Percentiles rank a stretch among this genome's conserved stretches.
Evolutionary conservation across 2,329 filamentous ascomycete species (phyloP).

Genomic region (Lachnellula willkommii): DNA sequence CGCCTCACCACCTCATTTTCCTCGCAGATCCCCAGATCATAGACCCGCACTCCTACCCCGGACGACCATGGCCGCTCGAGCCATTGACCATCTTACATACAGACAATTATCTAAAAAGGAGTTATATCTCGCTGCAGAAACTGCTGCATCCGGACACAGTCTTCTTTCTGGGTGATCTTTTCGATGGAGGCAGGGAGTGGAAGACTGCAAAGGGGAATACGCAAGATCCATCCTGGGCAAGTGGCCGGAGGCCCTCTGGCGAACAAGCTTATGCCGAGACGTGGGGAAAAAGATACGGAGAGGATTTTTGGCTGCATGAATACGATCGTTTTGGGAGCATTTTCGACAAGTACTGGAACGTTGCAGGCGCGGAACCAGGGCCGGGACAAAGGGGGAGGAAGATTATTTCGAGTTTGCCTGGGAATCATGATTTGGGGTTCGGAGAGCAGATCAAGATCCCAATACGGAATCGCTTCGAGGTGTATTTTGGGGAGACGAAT

Average conservation of each 20-base stretch:
- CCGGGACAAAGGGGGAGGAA: conserved; percentile 63
- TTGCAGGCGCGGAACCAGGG: conserved; percentile 49
- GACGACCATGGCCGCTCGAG: conserved; percentile 65
- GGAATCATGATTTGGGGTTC: conserved; percentile 94
- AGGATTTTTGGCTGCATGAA: conserved; percentile 80
- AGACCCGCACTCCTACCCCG: conserved; percentile 70
- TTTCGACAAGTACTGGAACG: conserved; percentile 67
- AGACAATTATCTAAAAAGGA: conserved; percentile 82
- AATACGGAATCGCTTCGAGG: conserved; percentile 76
- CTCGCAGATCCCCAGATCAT: conserved; percentile 69
- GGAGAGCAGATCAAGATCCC: conserved; percentile 75
- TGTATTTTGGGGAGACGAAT: conserved; percentile 89
- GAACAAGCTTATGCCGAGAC: conserved; percentile 54
- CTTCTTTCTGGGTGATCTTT: conserved; percentile 88
- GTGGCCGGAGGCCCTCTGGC: conserved; percentile 43
- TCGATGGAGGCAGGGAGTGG: conserved; percentile 96
- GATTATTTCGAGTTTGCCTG: conserved; percentile 79
- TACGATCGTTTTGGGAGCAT: conserved; percentile 82
- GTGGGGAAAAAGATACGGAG: conserved; percentile 70
- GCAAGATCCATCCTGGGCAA: conserved; percentile 54
- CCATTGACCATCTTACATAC: conserved; percentile 65
- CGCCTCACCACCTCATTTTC: conserved; percentile 69
- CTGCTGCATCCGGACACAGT: conserved; percentile 78
- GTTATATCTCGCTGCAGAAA: conserved; percentile 72
- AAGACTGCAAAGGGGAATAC: conserved; percentile 60